Percentiles rank a stretch among this genome's conserved stretches.
Conservation (phyloP, 352 stramenopile genomes). For the Pythium dissimile region DNA sequence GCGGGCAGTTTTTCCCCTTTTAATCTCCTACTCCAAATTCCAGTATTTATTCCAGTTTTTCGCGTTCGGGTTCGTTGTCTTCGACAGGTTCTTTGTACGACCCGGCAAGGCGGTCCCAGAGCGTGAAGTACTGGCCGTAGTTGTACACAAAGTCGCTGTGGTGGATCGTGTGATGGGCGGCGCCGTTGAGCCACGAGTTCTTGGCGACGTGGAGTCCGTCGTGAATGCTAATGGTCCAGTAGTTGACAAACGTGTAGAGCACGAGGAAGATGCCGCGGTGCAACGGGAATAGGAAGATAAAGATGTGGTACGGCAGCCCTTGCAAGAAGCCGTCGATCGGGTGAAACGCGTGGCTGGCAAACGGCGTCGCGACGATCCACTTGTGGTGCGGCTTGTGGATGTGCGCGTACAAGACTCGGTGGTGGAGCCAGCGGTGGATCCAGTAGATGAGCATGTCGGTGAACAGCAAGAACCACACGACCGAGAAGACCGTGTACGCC, state of each 20-base stretch:
- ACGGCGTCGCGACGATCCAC: slow-evolving; percentile 68
- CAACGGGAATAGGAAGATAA: slow-evolving; percentile 60
- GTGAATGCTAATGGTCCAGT: slow-evolving; percentile 82
- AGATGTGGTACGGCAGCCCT: slow-evolving; percentile 65
- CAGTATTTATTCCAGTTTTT: slow-evolving; percentile 13
- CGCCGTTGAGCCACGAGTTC: slow-evolving; percentile 63
- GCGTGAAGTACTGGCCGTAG: slow-evolving; percentile 72
- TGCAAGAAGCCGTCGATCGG: slow-evolving; percentile 71
- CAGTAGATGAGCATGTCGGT: slow-evolving; percentile 83
- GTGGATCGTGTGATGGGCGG: slow-evolving; percentile 60
- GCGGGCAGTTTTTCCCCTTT: background rate
- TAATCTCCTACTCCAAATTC: too few species aligned
- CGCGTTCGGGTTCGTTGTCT: slow-evolving; percentile 11
- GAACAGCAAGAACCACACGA: slow-evolving; percentile 63
- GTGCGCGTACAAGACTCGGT: slow-evolving; percentile 52
- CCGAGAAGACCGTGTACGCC: slow-evolving; percentile 37
- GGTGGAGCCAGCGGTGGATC: slow-evolving; percentile 72
- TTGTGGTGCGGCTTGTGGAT: slow-evolving; percentile 80
- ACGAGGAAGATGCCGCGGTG: slow-evolving; percentile 55
- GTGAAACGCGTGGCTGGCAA: slow-evolving; percentile 72
- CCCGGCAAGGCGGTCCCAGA: slow-evolving; percentile 66
- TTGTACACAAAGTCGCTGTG: slow-evolving; percentile 72
- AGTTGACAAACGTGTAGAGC: slow-evolving; percentile 63
- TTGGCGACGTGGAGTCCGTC: slow-evolving; percentile 51
- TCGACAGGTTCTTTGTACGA: slow-evolving; percentile 52